phyloP scores from a whole-genome alignment of 129 eudicot species.

The Artemisia annua region DNA sequence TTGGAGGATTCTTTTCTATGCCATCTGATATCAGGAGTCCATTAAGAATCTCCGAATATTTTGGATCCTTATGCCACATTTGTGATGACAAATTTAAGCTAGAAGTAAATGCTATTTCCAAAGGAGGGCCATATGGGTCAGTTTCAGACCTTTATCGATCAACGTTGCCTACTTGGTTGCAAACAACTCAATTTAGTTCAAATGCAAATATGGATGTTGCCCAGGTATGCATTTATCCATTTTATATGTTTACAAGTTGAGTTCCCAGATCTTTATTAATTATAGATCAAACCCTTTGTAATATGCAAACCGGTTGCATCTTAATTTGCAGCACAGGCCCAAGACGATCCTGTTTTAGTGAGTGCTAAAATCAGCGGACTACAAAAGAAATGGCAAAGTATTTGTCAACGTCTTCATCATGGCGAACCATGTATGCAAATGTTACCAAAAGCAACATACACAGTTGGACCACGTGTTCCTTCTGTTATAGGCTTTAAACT shows the following conservation, averaged over 20 bases:
- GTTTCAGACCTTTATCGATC: constrained; percentile 51
- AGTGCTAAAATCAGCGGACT: constrained; percentile 43
- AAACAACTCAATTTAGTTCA: constrained; percentile 34
- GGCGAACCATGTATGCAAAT: constrained; percentile 31
- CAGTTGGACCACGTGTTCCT: constrained; percentile 40
- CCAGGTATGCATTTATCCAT: constrained; percentile 48
- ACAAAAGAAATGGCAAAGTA: constrained; percentile 66
- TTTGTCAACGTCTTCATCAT: constrained; percentile 61
- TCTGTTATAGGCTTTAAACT: constrained; percentile 57
- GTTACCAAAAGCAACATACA: constrained; percentile 39
- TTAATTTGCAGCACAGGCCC: constrained; percentile 73
- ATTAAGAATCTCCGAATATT: constrained; percentile 37
- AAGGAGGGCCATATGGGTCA: constrained; percentile 45
- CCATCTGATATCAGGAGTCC: constrained; percentile 60
- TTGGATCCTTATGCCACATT: constrained; percentile 50
- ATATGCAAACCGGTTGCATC: constrained; percentile 39
- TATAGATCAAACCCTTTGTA: constrained; percentile 10
- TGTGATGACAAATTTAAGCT: constrained; percentile 70
- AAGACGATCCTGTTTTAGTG: constrained; percentile 48
- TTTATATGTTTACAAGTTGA: neutral
- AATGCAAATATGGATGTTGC: constrained; percentile 29
- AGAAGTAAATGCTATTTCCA: constrained; percentile 53
- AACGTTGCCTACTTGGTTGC: constrained; percentile 68
- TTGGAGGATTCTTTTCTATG: constrained; percentile 89
- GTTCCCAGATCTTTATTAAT: too few species aligned